phyloP scores from a whole-genome alignment of 345 rosid species.

The Brassica cretica region DNA sequence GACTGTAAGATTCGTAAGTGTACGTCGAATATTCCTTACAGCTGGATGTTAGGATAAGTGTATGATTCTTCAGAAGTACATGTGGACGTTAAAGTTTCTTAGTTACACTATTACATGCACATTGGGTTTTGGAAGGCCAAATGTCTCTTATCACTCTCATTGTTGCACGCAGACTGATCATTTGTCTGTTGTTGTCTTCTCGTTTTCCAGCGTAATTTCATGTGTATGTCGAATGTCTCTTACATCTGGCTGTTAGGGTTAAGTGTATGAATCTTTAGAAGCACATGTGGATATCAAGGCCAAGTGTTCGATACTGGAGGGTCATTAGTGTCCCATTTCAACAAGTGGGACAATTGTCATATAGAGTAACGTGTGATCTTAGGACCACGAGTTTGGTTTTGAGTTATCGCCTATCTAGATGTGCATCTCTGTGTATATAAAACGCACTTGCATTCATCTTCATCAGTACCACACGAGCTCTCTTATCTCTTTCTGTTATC shows the following conservation, averaged over 20 bases:
- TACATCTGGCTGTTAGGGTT: conserved; percentile 18
- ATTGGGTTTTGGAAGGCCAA: background rate
- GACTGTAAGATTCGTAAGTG: conserved; percentile 13
- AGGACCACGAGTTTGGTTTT: conserved; percentile 20
- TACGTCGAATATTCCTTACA: background rate
- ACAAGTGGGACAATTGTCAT: background rate
- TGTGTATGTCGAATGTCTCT: background rate
- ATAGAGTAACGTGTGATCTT: background rate
- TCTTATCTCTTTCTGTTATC: background rate
- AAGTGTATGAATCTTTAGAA: conserved; percentile 13
- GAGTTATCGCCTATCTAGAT: background rate
- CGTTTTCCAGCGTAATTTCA: background rate
- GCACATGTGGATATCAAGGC: conserved; percentile 20
- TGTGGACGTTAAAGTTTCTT: background rate
- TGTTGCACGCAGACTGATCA: conserved; percentile 1
- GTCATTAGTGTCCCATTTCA: background rate
- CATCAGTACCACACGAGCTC: background rate
- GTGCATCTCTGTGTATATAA: conserved; percentile 18
- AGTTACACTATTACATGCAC: conserved; percentile 4
- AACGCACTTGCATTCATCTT: conserved; percentile 14
- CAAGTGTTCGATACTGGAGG: conserved; percentile 4
- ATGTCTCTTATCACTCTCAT: background rate
- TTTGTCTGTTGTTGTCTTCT: background rate
- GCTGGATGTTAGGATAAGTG: conserved; percentile 22
- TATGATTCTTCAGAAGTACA: conserved; percentile 17